Base-by-base conservation (phyloP, 2,329 filamentous ascomycete species). In the Xylariaceae sp. region DNA sequence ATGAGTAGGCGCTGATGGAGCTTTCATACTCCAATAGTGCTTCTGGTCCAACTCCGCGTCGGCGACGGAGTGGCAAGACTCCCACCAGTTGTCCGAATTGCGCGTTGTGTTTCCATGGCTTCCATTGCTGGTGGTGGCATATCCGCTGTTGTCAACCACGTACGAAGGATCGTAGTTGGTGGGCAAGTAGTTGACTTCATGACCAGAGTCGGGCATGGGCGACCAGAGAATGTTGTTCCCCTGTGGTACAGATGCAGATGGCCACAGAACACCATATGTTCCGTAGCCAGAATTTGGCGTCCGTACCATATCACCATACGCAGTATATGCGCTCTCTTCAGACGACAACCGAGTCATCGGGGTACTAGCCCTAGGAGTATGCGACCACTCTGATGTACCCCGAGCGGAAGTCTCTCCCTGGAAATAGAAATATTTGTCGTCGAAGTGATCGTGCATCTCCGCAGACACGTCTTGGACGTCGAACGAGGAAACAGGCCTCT, bases 281-380 rank as follows among this genome's bases (percentile, higher is more conserved):
- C 55, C 65, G 39, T 62, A 60, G 52, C 62, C 66, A 11, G 60
- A 64, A 51, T 23, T 62, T 13, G 65, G 65, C 3, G 51, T 53
- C 8, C 8, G 47, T 54, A 51, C 18, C 10, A 53, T 13, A 34
- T 65, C 62, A 30, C 64, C 68, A 53, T 64, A 62, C 5, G 56
- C 50, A 18, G 61, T 64, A 35, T 15, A 50, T 7, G 45, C 48
- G 42, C 67, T 69, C 11, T 55, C 64, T 53, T 60, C 58, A 7
- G 68, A 69, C 15, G 59, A 55, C 15, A 56, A 56, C 52, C 68
- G 64, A 48, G 59, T 55, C 68, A 70, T 70, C 10, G 57, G 58
- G 23, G 64, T 61, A 42, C 55, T 18, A 6, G 53, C 23, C 48
- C n/a, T 35, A 39, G 53, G 17, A 39, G 64, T 61, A 17, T 53